Evolutionary conservation across 179 eudicot species (phyloP).

Genomic region (Patellifolia procumbens): DNA sequence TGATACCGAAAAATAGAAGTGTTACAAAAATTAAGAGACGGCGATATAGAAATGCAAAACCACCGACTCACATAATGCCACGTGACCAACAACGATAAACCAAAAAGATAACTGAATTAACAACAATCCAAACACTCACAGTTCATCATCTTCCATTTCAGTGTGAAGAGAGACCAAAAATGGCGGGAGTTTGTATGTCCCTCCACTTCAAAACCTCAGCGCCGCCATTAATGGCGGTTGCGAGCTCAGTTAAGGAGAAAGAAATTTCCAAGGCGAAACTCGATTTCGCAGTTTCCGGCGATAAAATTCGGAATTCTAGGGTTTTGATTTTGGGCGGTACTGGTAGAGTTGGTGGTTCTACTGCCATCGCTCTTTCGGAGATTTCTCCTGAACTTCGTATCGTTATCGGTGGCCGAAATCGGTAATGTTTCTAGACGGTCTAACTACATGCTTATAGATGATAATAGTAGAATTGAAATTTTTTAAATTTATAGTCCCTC

Average conservation of each 20-base stretch:
- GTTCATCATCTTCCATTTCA: background rate
- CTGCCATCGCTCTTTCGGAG: constrained; percentile 75
- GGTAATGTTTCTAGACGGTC: constrained; percentile 42
- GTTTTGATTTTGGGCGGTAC: constrained; percentile 88
- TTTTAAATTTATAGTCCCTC: too few relatives aligned
- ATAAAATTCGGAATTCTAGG: constrained; percentile 51
- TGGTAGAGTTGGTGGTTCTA: constrained; percentile 96
- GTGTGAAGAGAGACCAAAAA: constrained; percentile 17
- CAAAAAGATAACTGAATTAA: background rate
- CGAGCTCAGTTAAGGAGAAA: constrained; percentile 35
- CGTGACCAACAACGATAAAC: constrained; percentile 15
- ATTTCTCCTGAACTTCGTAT: constrained; percentile 72
- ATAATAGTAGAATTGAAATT: too few relatives aligned
- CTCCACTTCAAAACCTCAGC: constrained; percentile 28
- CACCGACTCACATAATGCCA: constrained; percentile 16
- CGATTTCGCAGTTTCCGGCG: constrained; percentile 1
- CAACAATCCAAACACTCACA: background rate
- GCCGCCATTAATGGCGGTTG: constrained; percentile 31
- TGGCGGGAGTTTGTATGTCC: constrained; percentile 34
- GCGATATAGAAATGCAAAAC: constrained; percentile 1
- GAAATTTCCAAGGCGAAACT: constrained; percentile 17
- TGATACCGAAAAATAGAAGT: too few relatives aligned
- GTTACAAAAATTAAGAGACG: too few relatives aligned
- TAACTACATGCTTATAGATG: too few relatives aligned
- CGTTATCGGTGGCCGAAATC: constrained; percentile 71